Conservation (phyloP, 177 flowering plant species). For the Vitis hybrid region DNA sequence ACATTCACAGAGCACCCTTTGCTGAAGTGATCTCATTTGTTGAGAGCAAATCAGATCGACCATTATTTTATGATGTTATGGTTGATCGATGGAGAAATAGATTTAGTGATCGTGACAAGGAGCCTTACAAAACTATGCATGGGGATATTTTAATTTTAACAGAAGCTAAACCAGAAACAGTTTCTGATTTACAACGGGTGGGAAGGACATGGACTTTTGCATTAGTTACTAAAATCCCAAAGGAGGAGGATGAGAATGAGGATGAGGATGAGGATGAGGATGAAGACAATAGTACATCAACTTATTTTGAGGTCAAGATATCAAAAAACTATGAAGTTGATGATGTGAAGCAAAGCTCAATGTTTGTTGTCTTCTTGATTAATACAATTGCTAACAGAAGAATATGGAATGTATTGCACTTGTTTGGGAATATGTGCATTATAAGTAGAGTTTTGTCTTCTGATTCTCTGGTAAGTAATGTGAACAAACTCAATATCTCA, state of each 20-base stretch:
- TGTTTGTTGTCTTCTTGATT: constrained; percentile 39
- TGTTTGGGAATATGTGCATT: constrained; percentile 30
- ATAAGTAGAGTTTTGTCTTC: constrained; percentile 34
- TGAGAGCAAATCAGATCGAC: constrained; percentile 18
- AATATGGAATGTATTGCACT: constrained; percentile 52
- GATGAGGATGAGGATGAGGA: constrained; percentile 16
- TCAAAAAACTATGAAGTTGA: constrained; percentile 24
- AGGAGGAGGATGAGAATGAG: no score
- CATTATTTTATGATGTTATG: constrained; percentile 29
- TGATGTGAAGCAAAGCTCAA: constrained; percentile 15
- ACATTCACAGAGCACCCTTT: constrained; percentile 3
- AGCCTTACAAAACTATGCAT: constrained; percentile 44
- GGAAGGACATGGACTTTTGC: constrained; percentile 42
- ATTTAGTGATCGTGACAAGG: constrained; percentile 31
- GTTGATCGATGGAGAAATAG: constrained; percentile 55
- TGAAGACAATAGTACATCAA: constrained; percentile 2
- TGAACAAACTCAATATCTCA: constrained; percentile 11
- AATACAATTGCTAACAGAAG: constrained; percentile 46
- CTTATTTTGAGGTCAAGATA: constrained; percentile 32
- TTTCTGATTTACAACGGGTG: constrained; percentile 32
- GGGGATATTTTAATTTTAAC: constrained; percentile 45
- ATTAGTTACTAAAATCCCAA: constrained; percentile 8
- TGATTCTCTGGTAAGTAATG: constrained; percentile 33
- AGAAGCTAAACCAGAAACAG: constrained; percentile 39
- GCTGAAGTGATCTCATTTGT: constrained; percentile 26